Evolutionary conservation across 257 asterid genomes (phyloP).

Genomic region (Mitragyna speciosa): DNA sequence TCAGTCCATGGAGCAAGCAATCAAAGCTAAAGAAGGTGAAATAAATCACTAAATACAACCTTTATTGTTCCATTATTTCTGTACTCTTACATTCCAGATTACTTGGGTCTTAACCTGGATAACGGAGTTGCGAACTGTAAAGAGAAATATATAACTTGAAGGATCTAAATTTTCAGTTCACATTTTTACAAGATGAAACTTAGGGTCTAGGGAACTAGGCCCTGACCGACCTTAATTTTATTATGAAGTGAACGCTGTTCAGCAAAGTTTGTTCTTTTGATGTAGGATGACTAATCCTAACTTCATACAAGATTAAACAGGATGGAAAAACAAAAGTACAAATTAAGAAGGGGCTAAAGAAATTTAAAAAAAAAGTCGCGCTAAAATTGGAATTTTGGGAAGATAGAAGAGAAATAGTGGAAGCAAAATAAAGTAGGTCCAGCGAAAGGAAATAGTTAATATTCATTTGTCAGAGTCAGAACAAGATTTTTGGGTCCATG

Average conservation of each 20-base stretch:
- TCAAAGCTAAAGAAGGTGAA: conserved; percentile 73
- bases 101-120: background rate
- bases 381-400: background rate
- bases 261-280: no score
- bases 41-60: background rate
- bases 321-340: background rate
- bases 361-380: background rate
- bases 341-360: background rate
- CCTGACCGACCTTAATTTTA: background rate
- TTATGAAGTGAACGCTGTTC: background rate
- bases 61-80: background rate
- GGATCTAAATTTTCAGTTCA: background rate
- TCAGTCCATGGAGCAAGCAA: conserved; percentile 90
- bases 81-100: conserved; percentile 6
- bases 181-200: background rate
- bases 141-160: background rate
- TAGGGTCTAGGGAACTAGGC: no score
- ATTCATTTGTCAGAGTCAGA: no score
- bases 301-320: background rate
- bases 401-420: background rate
- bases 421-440: background rate
- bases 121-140: background rate
- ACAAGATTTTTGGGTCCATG: no score
- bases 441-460: background rate
- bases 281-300: background rate